Evolutionary conservation across 495 filamentous ascomycete genomes (phyloP).

Genomic region (Chaetomidium leptoderma): DNA sequence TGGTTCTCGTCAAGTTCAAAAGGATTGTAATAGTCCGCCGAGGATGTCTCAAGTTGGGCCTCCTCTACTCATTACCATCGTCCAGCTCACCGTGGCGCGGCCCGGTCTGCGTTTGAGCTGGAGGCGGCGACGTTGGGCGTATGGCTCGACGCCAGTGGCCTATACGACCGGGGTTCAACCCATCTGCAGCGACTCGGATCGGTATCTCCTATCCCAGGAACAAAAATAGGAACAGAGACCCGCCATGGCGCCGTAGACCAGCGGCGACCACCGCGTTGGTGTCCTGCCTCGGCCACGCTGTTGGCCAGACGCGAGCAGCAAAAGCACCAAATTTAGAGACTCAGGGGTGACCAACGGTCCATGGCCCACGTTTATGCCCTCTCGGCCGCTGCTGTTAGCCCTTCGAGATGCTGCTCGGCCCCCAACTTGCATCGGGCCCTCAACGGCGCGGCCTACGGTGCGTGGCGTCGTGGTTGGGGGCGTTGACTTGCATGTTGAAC

Average conservation of each 20-base stretch:
- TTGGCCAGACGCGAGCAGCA: background rate
- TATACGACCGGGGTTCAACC: background rate
- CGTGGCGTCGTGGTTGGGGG: background rate
- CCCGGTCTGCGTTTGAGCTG: background rate
- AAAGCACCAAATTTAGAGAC: slow-evolving; percentile 1
- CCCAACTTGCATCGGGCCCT: background rate
- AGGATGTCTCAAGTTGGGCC: background rate
- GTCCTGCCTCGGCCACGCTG: background rate
- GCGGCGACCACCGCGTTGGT: background rate
- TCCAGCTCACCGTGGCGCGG: background rate
- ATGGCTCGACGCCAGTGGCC: background rate
- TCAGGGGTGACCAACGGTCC: background rate
- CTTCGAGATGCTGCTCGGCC: background rate
- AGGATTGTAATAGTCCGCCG: background rate
- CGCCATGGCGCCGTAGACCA: background rate
- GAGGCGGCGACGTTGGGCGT: background rate
- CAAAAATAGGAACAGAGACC: background rate
- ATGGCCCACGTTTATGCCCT: slow-evolving; percentile 1
- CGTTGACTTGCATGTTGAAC: slow-evolving; percentile 1
- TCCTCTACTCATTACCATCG: too few relatives aligned
- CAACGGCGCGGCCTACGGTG: slow-evolving; percentile 1
- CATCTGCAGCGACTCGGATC: background rate
- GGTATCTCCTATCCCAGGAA: background rate
- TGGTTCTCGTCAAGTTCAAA: background rate
- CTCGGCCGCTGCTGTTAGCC: background rate